A percentile compares a stretch with the other conserved stretches of the same genome.
These are phyloP conservation scores for Fusarium multiceps DNA, from an alignment of 2,329 filamentous ascomycete genomes.

Conservation along the genomic window DNA sequence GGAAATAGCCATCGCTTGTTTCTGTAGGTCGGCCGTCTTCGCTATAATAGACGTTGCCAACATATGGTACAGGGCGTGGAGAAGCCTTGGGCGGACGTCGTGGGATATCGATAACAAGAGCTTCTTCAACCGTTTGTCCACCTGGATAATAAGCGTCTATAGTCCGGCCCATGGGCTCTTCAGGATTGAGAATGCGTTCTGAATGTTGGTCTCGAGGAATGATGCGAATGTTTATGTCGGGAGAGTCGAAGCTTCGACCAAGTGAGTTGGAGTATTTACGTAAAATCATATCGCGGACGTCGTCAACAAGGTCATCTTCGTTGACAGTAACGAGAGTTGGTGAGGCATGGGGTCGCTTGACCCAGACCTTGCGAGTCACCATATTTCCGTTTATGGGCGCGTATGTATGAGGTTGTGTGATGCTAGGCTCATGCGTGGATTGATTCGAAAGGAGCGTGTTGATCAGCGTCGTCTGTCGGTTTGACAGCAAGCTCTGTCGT, in stretches of 20 bases:
- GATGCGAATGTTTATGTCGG: conserved; percentile 86
- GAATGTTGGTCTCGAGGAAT: conserved; percentile 72
- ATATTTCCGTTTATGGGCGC: conserved; percentile 60
- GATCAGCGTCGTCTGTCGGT: conserved; percentile 51
- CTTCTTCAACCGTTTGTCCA: conserved; percentile 89
- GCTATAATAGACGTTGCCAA: conserved; percentile 62
- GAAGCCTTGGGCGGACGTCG: conserved; percentile 84
- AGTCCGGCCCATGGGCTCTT: conserved; percentile 82
- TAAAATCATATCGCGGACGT: conserved; percentile 91
- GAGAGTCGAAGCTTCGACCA: conserved; percentile 87
- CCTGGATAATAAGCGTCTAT: conserved; percentile 87
- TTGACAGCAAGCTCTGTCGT: conserved; percentile 53
- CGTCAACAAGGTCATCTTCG: conserved; percentile 92
- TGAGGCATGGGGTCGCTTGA: conserved; percentile 86
- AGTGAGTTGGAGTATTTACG: conserved; percentile 95
- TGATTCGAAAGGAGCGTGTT: conserved; percentile 48
- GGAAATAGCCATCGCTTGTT: conserved; percentile 83
- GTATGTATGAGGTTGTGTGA: conserved; percentile 32
- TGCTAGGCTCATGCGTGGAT: conserved; percentile 35
- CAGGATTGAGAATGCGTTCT: conserved; percentile 82
- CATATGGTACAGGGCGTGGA: conserved; percentile 55
- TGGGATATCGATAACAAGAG: conserved; percentile 89
- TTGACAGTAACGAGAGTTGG: conserved; percentile 86
- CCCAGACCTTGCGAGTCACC: conserved; percentile 89
- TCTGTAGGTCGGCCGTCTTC: conserved; percentile 76